These are phyloP conservation scores for Pseudofabraea citricarpa DNA, from an alignment of 2,329 filamentous ascomycete species.

Conservation along the genomic window DNA sequence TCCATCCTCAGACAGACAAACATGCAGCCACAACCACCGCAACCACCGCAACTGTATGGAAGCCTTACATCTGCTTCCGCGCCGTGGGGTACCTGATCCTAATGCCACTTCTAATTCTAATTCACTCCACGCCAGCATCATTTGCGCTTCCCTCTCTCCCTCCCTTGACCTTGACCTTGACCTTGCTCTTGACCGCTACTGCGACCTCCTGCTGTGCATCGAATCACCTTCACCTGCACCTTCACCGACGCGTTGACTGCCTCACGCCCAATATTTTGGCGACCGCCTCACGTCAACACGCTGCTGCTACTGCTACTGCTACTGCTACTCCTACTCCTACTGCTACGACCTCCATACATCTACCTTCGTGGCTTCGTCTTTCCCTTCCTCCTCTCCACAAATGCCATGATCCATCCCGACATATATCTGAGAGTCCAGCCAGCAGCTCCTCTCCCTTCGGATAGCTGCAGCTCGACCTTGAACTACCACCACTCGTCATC, in stretches of 20 bases:
- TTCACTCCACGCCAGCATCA: too few species aligned
- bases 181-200: constrained; percentile 5
- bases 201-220: constrained; percentile 3
- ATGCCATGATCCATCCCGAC: constrained; percentile 24
- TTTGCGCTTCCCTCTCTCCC: background rate
- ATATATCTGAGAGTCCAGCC: constrained; percentile 20
- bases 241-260: constrained; percentile 3
- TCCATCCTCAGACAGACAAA: background rate
- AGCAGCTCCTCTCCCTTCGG: constrained; percentile 16
- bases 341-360: too few species aligned
- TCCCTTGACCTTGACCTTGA: background rate
- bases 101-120: too few species aligned
- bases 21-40: background rate
- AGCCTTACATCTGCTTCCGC: too few species aligned
- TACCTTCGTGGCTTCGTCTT: constrained; percentile 1
- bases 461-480: constrained; percentile 19
- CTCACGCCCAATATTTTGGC: constrained; percentile 12
- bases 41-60: too few species aligned
- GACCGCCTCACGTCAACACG: constrained; percentile 15
- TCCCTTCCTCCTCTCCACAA: constrained; percentile 3
- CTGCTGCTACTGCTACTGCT: too few species aligned
- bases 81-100: too few species aligned
- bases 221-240: background rate
- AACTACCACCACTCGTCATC: constrained; percentile 12
- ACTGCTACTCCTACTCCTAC: too few species aligned